phyloP scores from a whole-genome alignment of 176 grass and related monocot species.

The Phyllostachys edulis region DNA sequence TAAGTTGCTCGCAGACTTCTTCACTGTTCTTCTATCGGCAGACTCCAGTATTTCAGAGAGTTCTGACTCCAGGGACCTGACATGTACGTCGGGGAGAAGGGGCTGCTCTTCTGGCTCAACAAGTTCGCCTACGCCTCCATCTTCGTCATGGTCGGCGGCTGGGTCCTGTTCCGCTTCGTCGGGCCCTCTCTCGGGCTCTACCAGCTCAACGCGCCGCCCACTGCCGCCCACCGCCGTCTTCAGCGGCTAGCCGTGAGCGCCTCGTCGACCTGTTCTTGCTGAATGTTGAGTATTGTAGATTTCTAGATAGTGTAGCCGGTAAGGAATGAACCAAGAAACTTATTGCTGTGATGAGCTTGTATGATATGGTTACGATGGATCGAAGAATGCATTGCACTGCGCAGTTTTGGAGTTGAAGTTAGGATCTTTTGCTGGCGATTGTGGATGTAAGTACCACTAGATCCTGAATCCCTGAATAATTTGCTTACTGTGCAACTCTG shows the following conservation, averaged over 20 bases:
- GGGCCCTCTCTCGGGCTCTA: slow-evolving; percentile 72
- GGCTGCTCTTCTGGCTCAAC: slow-evolving; percentile 90
- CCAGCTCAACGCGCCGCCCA: slow-evolving; percentile 75
- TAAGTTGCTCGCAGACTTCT: too few species aligned
- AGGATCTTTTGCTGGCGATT: neutral
- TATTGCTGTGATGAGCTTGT: neutral
- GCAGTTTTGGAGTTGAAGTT: slow-evolving; percentile 17
- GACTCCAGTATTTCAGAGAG: too few species aligned
- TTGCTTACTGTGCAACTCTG: neutral
- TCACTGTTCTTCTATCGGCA: too few species aligned
- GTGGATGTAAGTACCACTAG: neutral
- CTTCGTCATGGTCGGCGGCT: slow-evolving; percentile 71
- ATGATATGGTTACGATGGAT: neutral
- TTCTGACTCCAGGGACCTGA: too few species aligned
- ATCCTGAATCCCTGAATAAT: neutral
- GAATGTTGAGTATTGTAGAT: slow-evolving; percentile 1
- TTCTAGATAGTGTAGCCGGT: slow-evolving; percentile 17
- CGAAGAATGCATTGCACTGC: neutral
- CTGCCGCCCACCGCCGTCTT: slow-evolving; percentile 57
- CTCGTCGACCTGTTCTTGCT: neutral
- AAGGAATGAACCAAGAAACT: too few species aligned
- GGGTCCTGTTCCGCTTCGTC: slow-evolving; percentile 94
- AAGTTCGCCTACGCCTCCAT: slow-evolving; percentile 95
- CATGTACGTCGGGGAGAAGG: slow-evolving; percentile 79
- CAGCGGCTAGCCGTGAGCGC: neutral